phyloP scores from a whole-genome alignment of 352 stramenopile species.

The Globisporangium splendens region DNA sequence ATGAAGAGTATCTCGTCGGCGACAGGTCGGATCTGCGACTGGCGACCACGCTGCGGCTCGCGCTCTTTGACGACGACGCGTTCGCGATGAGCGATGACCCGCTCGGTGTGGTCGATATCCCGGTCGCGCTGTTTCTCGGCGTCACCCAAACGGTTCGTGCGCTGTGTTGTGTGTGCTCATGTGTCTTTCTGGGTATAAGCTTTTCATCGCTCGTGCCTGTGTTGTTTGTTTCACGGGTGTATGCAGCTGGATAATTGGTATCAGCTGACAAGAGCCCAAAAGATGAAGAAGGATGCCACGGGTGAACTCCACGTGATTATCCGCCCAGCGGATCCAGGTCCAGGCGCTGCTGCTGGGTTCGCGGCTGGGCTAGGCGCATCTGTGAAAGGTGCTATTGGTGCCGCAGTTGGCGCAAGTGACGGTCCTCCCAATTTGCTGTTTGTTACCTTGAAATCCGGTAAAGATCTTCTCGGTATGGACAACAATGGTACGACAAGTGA shows the following conservation, averaged over 20 bases:
- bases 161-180: not conserved
- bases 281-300: constrained; percentile 73
- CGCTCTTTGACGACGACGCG: constrained; percentile 52
- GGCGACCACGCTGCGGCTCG: constrained; percentile 54
- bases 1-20: constrained; percentile 60
- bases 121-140: constrained; percentile 45
- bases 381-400: constrained; percentile 14
- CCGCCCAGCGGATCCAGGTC: constrained; percentile 21
- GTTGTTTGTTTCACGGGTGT: not conserved
- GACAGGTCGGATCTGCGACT: constrained; percentile 61
- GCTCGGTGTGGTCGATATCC: constrained; percentile 70
- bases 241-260: constrained; percentile 69
- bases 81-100: constrained; percentile 58
- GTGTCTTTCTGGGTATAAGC: too few relatives aligned
- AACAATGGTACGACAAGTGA: constrained; percentile 80
- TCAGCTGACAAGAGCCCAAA: constrained; percentile 47
- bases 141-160: constrained; percentile 21
- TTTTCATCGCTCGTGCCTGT: too few relatives aligned
- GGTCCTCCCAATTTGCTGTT: constrained; percentile 63
- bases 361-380: constrained; percentile 7
- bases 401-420: constrained; percentile 7
- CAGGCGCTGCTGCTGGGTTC: too few relatives aligned
- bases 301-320: constrained; percentile 59
- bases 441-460: constrained; percentile 69
- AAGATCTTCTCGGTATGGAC: constrained; percentile 85